Evolutionary conservation across 2,329 filamentous ascomycete genomes (phyloP).

Genomic region (Aspergillus clavatus): DNA sequence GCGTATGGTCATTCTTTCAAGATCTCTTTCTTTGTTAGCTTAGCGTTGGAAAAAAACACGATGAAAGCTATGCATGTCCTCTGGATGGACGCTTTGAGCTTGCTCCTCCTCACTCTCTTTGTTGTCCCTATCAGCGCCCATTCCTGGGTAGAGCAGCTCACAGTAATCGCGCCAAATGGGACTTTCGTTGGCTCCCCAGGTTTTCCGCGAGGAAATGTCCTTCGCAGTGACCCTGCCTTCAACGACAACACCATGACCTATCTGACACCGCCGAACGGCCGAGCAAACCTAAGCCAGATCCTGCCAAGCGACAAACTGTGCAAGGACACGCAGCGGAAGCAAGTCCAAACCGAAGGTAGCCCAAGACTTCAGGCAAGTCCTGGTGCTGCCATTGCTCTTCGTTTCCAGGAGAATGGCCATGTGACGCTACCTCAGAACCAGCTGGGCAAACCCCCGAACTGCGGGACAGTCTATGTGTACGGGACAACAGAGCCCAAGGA

Average conservation of each 20-base stretch:
- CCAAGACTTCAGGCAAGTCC: slow-evolving; percentile 58
- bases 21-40: neutral
- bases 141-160: slow-evolving; percentile 77
- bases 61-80: slow-evolving; percentile 6
- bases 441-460: slow-evolving; percentile 57
- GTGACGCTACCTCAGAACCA: slow-evolving; percentile 58
- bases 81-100: slow-evolving; percentile 2
- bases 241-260: slow-evolving; percentile 56
- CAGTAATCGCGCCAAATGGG: slow-evolving; percentile 67
- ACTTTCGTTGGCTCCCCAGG: slow-evolving; percentile 66
- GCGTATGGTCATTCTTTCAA: slow-evolving; percentile 7
- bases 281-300: slow-evolving; percentile 47
- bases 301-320: slow-evolving; percentile 56
- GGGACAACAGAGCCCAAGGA: slow-evolving; percentile 59
- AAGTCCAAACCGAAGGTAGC: slow-evolving; percentile 54
- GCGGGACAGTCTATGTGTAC: slow-evolving; percentile 71
- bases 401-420: slow-evolving; percentile 72
- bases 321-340: slow-evolving; percentile 57
- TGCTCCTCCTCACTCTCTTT: slow-evolving; percentile 24
- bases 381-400: slow-evolving; percentile 62
- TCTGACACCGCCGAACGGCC: slow-evolving; percentile 56
- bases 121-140: slow-evolving; percentile 50
- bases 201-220: slow-evolving; percentile 66
- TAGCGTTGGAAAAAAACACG: neutral
- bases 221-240: slow-evolving; percentile 54